A percentile compares a stretch with the other conserved stretches of the same genome.
phyloP scores from a whole-genome alignment of 768 basidiomycete species.

The Boletus subparvulus region DNA sequence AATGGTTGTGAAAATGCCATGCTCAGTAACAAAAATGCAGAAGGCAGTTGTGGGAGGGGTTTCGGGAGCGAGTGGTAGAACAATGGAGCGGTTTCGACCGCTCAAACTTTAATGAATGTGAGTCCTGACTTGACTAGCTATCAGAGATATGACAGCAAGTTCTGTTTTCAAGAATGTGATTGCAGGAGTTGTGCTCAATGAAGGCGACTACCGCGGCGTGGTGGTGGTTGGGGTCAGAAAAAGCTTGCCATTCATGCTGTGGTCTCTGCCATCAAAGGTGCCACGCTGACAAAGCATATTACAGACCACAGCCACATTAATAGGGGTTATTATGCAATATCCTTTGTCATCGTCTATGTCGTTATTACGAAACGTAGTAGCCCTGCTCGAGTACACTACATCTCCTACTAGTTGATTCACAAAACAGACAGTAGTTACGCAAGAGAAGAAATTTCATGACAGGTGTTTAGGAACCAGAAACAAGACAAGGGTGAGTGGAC shows the following conservation, averaged over 20 bases:
- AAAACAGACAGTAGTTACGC: slow-evolving; percentile 22
- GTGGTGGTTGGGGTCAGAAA: slow-evolving; percentile 26
- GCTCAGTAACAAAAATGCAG: neutral
- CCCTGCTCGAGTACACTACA: neutral
- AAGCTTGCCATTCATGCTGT: slow-evolving; percentile 3
- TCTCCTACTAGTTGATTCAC: neutral
- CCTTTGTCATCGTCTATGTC: neutral
- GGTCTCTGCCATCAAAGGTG: slow-evolving; percentile 19
- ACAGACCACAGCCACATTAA: neutral
- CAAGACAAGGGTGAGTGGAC: slow-evolving; percentile 10
- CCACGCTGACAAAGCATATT: slow-evolving; percentile 24
- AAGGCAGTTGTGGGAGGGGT: slow-evolving; percentile 16
- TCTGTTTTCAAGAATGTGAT: slow-evolving; percentile 9
- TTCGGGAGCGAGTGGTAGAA: slow-evolving; percentile 19
- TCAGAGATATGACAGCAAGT: slow-evolving; percentile 13
- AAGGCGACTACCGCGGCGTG: slow-evolving; percentile 17
- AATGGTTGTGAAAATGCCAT: slow-evolving; percentile 81
- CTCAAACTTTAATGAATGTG: slow-evolving; percentile 28
- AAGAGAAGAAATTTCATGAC: slow-evolving; percentile 6
- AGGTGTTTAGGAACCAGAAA: slow-evolving; percentile 4
- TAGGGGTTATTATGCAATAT: neutral
- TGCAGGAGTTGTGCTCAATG: slow-evolving; percentile 9
- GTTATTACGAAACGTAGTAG: neutral
- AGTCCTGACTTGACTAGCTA: slow-evolving; percentile 19
- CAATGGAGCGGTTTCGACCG: slow-evolving; percentile 10